phyloP scores from a whole-genome alignment of 805 yeast genomes.

The Wickerhamomyces hampshirensis region DNA sequence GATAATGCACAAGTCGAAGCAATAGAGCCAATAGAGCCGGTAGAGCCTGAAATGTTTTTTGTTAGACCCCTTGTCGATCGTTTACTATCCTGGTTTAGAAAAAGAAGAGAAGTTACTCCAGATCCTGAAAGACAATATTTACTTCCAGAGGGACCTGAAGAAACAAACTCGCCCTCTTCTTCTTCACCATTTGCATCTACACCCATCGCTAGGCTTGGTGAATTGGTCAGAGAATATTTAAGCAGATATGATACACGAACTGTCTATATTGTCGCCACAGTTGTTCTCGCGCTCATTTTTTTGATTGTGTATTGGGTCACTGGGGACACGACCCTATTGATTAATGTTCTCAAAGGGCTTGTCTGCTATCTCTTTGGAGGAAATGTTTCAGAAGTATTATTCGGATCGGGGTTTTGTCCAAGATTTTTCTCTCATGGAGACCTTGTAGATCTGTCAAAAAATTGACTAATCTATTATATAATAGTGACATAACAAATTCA shows the following conservation, averaged over 20 bases:
- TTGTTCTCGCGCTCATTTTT: constrained; percentile 4
- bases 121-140: constrained; percentile 10
- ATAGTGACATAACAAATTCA: too few species aligned
- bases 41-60: constrained; percentile 4
- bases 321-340: constrained; percentile 18
- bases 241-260: not conserved
- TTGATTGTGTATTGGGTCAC: constrained; percentile 8
- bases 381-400: constrained; percentile 1
- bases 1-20: constrained; percentile 3
- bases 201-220: too few species aligned
- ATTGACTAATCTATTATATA: too few species aligned
- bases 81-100: not conserved
- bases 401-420: constrained; percentile 20
- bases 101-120: not conserved
- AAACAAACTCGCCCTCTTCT: too few species aligned
- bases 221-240: not conserved
- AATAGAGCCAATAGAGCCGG: constrained; percentile 2
- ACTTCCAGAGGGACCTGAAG: constrained; percentile 2
- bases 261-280: constrained; percentile 2
- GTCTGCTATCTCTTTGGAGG: constrained; percentile 19
- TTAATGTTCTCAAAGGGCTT: constrained; percentile 12
- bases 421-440: constrained; percentile 1
- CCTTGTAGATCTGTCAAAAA: not conserved
- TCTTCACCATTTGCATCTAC: too few species aligned
- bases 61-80: not conserved